Evolutionary conservation across 192 early-diverging fungal genomes (phyloP), one percentile per base, ranked within the genome.

Genomic region (Spizellomyces punctatus): DNA sequence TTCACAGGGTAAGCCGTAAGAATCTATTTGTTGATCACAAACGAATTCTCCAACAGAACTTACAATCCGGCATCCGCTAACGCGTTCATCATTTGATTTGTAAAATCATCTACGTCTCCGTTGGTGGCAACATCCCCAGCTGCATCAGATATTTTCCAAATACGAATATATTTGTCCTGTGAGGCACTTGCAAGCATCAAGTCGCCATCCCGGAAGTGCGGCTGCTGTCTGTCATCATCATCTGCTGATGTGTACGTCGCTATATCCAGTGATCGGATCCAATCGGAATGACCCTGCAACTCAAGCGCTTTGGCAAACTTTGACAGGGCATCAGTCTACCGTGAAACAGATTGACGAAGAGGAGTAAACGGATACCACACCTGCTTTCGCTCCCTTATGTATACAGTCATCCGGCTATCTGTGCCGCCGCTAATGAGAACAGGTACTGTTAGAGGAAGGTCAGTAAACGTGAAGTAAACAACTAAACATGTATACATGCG

Each of bases 211-310:
- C 71, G 73, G 68, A 92, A 88, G 63, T 91, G 88, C 45, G 81
- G 49, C 9, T 62, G 65, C 10, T 63, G 52, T 45, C 68, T 58
- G 48, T 50, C 47, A 44, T 19, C 45, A 2, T 52, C 64, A 9
- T 77, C 67, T 8, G 75, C 65, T 8, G 76, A 74, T 3, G 84
- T 86, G 75, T 89, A 90, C 27, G 82, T 86, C 5, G 86, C 82
- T 56, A 94, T 91, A 10, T 91, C 84, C 60, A 98, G 63, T 8
- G 89, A 86, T 10, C 94, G 88, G 21, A 97, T 87, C 97, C 97
- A 99, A 70, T 95, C 94, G 12, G 93, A 91, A 78, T 99, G 97
- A 5, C 97, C 97, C 46, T 88, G 83, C 19, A 99, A 79, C 8
- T 84, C 72, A 52, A 92, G 76, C 5, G 80, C 74, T 58, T 86